Evolutionary conservation across 371 early-diverging fungal species (phyloP), one percentile per base, ranked within the genome.

Genomic region (Blastocladiella emersonii): DNA sequence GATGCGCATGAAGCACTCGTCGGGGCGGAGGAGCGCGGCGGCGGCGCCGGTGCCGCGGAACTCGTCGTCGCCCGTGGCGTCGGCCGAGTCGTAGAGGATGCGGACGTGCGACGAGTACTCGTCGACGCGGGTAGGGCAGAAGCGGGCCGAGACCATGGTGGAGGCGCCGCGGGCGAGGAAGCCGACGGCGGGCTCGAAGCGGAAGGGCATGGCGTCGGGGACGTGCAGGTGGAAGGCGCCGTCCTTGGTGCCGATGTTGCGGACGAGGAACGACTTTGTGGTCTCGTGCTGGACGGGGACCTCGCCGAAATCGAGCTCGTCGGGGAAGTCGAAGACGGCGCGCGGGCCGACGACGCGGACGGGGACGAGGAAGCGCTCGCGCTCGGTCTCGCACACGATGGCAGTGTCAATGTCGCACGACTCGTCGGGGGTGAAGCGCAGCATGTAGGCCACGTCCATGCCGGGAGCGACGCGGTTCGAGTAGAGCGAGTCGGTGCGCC

Each of bases 341-440:
- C 80, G 61, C 2, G 76, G 73, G 1, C 80, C 80, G 34, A 71
- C 66, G 3, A 77, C 76, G 37, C 67, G 25, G n/a, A 81, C 68
- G 0, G 82, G 82, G 6, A 81, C 66, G n/a, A 78, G 15, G 61
- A 81, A 81, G 44, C 68, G 72, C 65, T 81, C 82, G 15, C 82
- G 64, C 49, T 81, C 82, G 8, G 82, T 77, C 25, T 70, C 63
- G 71, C 80, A 80, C 23, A 78, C 72, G 3, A 81, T 65, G 39
- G 76, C 65, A 56, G 67, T 72, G 17, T 21, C 13, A 57, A 78
- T 77, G 62, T 81, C 80, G 15, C 67, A 44, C 23, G 67, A 61
- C 27, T 71, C 76, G 62, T 81, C 80, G 7, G 82, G 82, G 1
- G 63, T 67, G 64, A 78, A 81, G 6, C 56, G 71, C 23, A 81